Percentiles rank a stretch among this genome's conserved stretches.
Evolutionary conservation across 2,329 filamentous ascomycete genomes (phyloP).

Genomic region (Colletotrichum magnum): DNA sequence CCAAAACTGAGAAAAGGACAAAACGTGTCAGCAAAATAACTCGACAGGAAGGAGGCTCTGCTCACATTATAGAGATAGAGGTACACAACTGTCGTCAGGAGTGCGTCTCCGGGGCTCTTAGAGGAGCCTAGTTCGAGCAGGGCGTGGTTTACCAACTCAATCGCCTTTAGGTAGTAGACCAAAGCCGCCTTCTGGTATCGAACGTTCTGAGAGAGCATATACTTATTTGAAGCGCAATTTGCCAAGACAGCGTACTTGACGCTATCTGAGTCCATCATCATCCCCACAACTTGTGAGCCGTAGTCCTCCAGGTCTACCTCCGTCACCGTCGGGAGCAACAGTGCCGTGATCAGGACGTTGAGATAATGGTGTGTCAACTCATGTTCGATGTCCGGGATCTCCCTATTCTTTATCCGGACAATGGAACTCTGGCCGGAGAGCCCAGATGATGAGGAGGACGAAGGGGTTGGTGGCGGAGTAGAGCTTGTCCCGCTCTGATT

Average conservation of each 20-base stretch:
- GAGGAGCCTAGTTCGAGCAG: background rate
- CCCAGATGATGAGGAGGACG: background rate
- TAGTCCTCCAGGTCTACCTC: conserved; percentile 12
- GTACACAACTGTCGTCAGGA: conserved; percentile 5
- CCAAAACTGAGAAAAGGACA: background rate
- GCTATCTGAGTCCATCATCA: conserved; percentile 13
- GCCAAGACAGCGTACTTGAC: conserved; percentile 6
- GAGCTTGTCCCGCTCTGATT: too few species aligned
- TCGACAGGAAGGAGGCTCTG: background rate
- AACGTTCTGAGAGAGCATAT: conserved; percentile 3
- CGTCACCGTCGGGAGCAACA: background rate
- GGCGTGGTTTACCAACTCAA: background rate
- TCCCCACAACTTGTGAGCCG: background rate
- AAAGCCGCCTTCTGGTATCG: conserved; percentile 8
- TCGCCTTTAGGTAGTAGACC: conserved; percentile 9
- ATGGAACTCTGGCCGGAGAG: background rate
- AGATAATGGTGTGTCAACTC: conserved; percentile 8
- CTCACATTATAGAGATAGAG: conserved; percentile 18
- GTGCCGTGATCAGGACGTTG: background rate
- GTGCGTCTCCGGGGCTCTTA: background rate
- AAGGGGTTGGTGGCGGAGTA: background rate
- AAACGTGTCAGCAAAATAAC: background rate
- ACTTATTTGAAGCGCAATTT: conserved; percentile 9
- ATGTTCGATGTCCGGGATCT: conserved; percentile 1
- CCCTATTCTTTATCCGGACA: background rate